Conservation (phyloP, 345 rosid genomes). For the Boechera retrofracta region DNA sequence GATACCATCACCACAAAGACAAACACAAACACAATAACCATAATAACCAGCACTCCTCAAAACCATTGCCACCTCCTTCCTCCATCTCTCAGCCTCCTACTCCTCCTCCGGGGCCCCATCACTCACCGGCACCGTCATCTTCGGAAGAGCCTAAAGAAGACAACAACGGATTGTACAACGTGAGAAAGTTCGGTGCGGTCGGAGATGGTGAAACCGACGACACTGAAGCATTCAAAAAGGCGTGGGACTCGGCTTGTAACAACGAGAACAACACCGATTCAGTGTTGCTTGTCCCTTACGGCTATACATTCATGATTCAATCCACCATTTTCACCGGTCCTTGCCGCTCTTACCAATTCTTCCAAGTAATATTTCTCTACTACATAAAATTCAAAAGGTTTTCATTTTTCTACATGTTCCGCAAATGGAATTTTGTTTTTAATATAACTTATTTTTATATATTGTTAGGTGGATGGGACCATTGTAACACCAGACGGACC, state of each 20-base stretch:
- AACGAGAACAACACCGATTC: slow-evolving; percentile 38
- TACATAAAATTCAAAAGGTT: background rate
- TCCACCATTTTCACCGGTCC: slow-evolving; percentile 96
- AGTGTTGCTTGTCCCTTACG: slow-evolving; percentile 62
- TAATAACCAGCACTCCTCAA: slow-evolving; percentile 45
- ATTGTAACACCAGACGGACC: slow-evolving; percentile 77
- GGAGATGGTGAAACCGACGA: slow-evolving; percentile 83
- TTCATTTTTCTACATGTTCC: background rate
- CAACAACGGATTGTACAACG: slow-evolving; percentile 52
- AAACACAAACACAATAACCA: slow-evolving; percentile 51
- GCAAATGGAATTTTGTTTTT: background rate
- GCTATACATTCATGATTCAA: slow-evolving; percentile 75
- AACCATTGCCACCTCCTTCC: slow-evolving; percentile 40
- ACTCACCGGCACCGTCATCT: slow-evolving; percentile 43
- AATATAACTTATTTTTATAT: background rate
- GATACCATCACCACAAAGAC: slow-evolving; percentile 55
- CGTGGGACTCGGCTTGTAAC: slow-evolving; percentile 81
- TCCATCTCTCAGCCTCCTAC: slow-evolving; percentile 45
- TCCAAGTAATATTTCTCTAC: slow-evolving; percentile 63
- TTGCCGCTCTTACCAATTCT: slow-evolving; percentile 61
- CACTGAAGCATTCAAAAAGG: slow-evolving; percentile 81
- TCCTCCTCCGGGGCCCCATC: slow-evolving; percentile 51
- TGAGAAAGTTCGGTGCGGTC: slow-evolving; percentile 70
- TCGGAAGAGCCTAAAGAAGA: slow-evolving; percentile 46
- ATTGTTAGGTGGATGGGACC: slow-evolving; percentile 62